phyloP scores from a whole-genome alignment of 139 green algal species.

The Coccomyxa sp. region DNA sequence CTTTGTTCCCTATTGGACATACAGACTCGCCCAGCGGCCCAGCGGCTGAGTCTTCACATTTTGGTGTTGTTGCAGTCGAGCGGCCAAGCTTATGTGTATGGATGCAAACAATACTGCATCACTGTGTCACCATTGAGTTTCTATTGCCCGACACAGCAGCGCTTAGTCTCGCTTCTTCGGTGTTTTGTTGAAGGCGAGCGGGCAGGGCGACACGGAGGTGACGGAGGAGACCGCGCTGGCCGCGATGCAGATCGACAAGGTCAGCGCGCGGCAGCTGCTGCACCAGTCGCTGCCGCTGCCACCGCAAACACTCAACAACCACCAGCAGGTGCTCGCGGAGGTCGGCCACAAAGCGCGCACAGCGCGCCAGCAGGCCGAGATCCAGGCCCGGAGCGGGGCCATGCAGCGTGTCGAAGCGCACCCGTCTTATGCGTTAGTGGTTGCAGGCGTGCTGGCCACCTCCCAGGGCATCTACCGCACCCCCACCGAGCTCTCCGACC shows the following conservation, averaged over 20 bases:
- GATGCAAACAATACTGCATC: not conserved
- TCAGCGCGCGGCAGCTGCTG: constrained; percentile 36
- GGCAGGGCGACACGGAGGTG: constrained; percentile 7
- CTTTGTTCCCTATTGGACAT: too few relatives aligned
- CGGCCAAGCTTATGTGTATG: not conserved
- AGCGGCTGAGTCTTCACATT: too few relatives aligned
- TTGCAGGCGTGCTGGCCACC: not conserved
- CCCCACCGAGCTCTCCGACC: constrained; percentile 5
- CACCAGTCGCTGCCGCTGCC: constrained; percentile 31
- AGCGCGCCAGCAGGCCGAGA: constrained; percentile 5
- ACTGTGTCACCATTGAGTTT: too few relatives aligned
- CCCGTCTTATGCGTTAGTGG: constrained; percentile 21
- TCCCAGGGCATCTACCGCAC: not conserved
- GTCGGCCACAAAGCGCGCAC: constrained; percentile 23
- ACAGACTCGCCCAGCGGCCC: too few relatives aligned
- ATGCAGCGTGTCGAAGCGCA: constrained; percentile 26
- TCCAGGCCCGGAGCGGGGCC: not conserved
- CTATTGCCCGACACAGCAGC: not conserved
- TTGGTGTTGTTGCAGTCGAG: not conserved
- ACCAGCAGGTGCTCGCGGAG: constrained; percentile 29
- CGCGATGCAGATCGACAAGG: constrained; percentile 13
- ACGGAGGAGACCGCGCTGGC: constrained; percentile 26
- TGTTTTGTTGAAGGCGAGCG: too few relatives aligned
- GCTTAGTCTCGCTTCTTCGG: too few relatives aligned
- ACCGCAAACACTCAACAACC: constrained; percentile 25